Conservation (phyloP, 2,329 filamentous ascomycete species). For the Amauroascus niger region DNA sequence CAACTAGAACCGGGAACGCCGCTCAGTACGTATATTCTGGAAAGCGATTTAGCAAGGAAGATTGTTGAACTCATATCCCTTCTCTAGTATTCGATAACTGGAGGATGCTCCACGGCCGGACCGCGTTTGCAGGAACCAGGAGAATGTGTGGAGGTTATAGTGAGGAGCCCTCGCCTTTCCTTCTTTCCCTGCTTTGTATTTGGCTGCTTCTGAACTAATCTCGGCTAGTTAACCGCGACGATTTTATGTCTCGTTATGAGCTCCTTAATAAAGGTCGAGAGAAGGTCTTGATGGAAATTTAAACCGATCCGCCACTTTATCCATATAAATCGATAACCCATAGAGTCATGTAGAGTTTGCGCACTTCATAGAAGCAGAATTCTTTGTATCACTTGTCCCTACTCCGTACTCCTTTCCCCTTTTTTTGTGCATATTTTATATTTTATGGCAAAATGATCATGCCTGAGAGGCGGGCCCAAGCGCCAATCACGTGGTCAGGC, state of each 20-base stretch:
- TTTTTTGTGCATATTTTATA: background rate
- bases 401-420: background rate
- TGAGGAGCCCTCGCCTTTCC: conserved; percentile 40
- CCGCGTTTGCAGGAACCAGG: conserved; percentile 70
- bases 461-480: too few relatives aligned
- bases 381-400: too few relatives aligned
- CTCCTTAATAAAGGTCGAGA: conserved; percentile 54
- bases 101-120: conserved; percentile 81
- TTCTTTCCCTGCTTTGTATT: background rate
- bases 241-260: conserved; percentile 67
- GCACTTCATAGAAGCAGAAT: too few relatives aligned
- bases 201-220: background rate
- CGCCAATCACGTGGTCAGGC: background rate
- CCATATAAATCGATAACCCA: background rate
- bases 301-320: conserved; percentile 8
- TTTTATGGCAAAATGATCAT: too few relatives aligned
- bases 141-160: conserved; percentile 88
- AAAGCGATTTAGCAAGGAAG: background rate
- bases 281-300: conserved; percentile 26
- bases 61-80: background rate
- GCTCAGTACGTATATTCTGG: conserved; percentile 51
- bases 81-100: conserved; percentile 83
- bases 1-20: conserved; percentile 70
- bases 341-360: background rate
- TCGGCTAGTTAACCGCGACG: conserved; percentile 52